Conservation (phyloP, 768 basidiomycete species). For the Hemileccinum impolitum region DNA sequence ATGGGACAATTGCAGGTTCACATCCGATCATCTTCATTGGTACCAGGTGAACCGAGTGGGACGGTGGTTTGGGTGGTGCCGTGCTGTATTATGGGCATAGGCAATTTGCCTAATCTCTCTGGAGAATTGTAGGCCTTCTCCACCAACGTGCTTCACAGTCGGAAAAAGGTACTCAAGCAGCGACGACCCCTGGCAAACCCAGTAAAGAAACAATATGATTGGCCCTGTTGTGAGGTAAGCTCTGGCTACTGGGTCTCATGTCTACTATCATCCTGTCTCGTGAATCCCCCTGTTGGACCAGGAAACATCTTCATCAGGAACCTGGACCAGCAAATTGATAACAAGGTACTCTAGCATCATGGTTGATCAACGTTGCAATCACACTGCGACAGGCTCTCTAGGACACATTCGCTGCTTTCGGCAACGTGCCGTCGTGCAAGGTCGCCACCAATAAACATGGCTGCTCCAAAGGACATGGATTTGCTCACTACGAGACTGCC, state of each 20-base stretch:
- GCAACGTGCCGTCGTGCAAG: slow-evolving; percentile 98
- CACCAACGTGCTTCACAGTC: too few species aligned
- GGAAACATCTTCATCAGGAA: slow-evolving; percentile 99
- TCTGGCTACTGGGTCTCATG: background rate
- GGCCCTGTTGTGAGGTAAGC: slow-evolving; percentile 94
- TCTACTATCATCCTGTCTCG: slow-evolving; percentile 96
- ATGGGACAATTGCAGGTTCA: too few species aligned
- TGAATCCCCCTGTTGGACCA: slow-evolving; percentile 97
- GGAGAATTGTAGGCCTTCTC: too few species aligned
- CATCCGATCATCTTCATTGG: too few species aligned
- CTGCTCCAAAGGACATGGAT: slow-evolving; percentile 95
- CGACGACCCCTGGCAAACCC: too few species aligned
- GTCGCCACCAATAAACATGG: slow-evolving; percentile 96
- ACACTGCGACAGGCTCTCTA: slow-evolving; percentile 74
- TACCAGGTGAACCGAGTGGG: too few species aligned
- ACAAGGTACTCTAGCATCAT: slow-evolving; percentile 59
- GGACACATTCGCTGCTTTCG: slow-evolving; percentile 98
- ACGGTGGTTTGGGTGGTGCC: too few species aligned
- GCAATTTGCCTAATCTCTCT: too few species aligned
- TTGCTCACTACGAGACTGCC: slow-evolving; percentile 97
- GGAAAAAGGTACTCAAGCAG: too few species aligned
- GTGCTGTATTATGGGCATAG: too few species aligned
- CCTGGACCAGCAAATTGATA: slow-evolving; percentile 93
- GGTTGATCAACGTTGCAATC: background rate
- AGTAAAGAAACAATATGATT: slow-evolving; percentile 99